Percentiles rank a stretch among this genome's conserved stretches.
These are phyloP conservation scores for Zygosaccharomyces sapae DNA, from an alignment of 1,139 yeast genomes.

Conservation along the genomic window DNA sequence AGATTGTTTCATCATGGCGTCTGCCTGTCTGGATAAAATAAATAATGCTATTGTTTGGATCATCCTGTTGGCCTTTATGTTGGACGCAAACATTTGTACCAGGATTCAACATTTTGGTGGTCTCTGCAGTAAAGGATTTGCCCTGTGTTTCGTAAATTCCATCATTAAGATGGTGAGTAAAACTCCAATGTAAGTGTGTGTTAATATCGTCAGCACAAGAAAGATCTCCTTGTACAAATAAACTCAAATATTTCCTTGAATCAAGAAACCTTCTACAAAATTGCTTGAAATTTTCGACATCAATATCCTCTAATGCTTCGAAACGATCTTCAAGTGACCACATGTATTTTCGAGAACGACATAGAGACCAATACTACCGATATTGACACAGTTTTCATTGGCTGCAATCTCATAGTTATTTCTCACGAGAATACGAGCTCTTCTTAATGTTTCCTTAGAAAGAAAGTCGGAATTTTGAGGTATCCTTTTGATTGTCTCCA, in stretches of 20 bases:
- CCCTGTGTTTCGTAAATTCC: background rate
- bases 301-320: conserved; percentile 55
- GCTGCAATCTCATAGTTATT: conserved; percentile 42
- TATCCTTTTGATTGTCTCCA: conserved; percentile 17
- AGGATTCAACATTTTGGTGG: conserved; percentile 39
- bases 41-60: conserved; percentile 48
- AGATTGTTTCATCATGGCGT: conserved; percentile 36
- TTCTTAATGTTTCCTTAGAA: conserved; percentile 40
- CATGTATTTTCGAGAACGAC: conserved; percentile 51
- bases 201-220: conserved; percentile 29
- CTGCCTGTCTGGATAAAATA: conserved; percentile 54
- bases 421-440: conserved; percentile 44
- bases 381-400: conserved; percentile 41
- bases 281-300: conserved; percentile 39
- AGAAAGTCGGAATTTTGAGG: conserved; percentile 17
- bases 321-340: conserved; percentile 51
- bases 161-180: conserved; percentile 22
- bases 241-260: conserved; percentile 37
- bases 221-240: conserved; percentile 51
- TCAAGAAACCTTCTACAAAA: conserved; percentile 33
- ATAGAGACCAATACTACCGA: conserved; percentile 46
- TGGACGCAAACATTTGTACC: conserved; percentile 39
- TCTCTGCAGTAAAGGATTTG: conserved; percentile 15
- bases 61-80: conserved; percentile 38
- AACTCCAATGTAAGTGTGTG: conserved; percentile 18